Evolutionary conservation across 2,329 filamentous ascomycete genomes (phyloP), one percentile per base, ranked within the genome.

Genomic region (Aspergillus melleus): DNA sequence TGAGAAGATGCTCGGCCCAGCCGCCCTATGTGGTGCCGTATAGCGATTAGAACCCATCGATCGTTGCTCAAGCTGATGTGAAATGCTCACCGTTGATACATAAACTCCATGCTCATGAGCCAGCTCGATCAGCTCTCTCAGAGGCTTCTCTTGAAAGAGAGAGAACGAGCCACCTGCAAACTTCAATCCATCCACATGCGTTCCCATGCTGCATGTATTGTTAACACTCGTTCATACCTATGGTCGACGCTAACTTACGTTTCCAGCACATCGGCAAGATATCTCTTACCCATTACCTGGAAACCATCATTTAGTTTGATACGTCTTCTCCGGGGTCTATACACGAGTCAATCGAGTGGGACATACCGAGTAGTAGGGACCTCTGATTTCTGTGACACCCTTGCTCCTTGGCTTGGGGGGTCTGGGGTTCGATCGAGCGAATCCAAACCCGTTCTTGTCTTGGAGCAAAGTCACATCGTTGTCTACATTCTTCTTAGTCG

Each of bases 91-190:
- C 12, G 82, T 84, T n/a, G 80, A 83, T 3, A 84, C 80, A 65
- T 85, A 84, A 22, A 81, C 81, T 22, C 74, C 75, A 64, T 83
- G 68, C 49, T 77, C 70, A 65, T 84, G 81, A 2, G 82, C 81
- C 0, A 84, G 70, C 6, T 83, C 79, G 44, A 82, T 76, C 57
- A 84, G 65, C 68, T 82, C 80, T 44, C 77, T 74, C 54, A 83
- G 66, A 44, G 70, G 68, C 54, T 71, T 73, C 64, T 83, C 81
- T 6, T 78, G 74, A 61, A 84, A 82, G 3, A 84, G 72, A 2
- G 80, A 79, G 69, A 84, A 84, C 0, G 81, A 81, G 74, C 77
- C 79, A 61, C 82, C 82, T 0, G 82, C 81, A 64, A 85, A 85
- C 61, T 85, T 84, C 51, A 86, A 73, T 0, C 83, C 83, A 64